Evolutionary conservation across 768 basidiomycete species (phyloP).

Genomic region (Heimioporus sp.): DNA sequence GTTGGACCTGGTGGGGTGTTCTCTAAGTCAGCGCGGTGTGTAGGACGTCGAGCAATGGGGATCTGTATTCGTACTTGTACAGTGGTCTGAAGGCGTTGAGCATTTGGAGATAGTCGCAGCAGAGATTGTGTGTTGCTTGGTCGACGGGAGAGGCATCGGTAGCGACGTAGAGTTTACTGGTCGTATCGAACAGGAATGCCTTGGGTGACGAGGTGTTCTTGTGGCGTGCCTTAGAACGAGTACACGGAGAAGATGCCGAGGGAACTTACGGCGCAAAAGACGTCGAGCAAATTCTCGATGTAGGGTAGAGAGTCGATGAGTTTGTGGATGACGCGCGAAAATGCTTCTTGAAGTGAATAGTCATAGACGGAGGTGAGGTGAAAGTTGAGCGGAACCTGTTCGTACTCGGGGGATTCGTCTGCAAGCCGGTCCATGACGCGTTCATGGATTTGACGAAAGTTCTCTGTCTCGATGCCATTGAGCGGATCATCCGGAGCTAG

Average conservation of each 20-base stretch:
- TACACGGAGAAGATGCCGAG: neutral
- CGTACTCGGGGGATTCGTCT: constrained; percentile 74
- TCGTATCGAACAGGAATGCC: constrained; percentile 88
- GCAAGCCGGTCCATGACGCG: constrained; percentile 79
- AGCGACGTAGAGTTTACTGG: constrained; percentile 85
- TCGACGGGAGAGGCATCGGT: constrained; percentile 93
- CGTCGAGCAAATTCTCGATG: constrained; percentile 84
- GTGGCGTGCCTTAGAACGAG: neutral
- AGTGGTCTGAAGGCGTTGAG: constrained; percentile 82
- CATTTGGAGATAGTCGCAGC: constrained; percentile 88
- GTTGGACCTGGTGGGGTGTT: constrained; percentile 17
- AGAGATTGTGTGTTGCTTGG: constrained; percentile 81
- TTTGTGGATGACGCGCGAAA: constrained; percentile 86
- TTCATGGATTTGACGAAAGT: constrained; percentile 88
- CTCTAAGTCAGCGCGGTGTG: constrained; percentile 1
- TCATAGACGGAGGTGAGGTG: constrained; percentile 93
- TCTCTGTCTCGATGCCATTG: constrained; percentile 53
- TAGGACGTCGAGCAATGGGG: neutral
- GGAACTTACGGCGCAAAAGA: constrained; percentile 68
- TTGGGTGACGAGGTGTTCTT: constrained; percentile 93
- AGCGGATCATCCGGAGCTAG: neutral
- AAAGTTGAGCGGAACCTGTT: constrained; percentile 79
- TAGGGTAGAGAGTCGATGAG: constrained; percentile 81
- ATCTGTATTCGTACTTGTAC: constrained; percentile 59
- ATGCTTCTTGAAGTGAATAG: constrained; percentile 87